Evolutionary conservation across 164 flowering plant genomes (phyloP), one percentile per base, ranked within the genome.

Genomic region (Sextonia rubra): DNA sequence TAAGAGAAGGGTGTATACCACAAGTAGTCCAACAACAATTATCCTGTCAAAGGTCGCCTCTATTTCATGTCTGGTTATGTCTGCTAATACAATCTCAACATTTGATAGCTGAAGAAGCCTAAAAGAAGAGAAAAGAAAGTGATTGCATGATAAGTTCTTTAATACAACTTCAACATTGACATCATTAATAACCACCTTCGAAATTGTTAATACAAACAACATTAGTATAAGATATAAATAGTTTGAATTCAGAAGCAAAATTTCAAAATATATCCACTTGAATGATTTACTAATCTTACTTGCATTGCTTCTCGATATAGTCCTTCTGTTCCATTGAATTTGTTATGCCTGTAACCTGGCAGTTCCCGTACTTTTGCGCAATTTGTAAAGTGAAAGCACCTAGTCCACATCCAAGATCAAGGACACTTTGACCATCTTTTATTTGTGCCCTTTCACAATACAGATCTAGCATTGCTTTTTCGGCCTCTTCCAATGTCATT

Each of bases 361-460:
- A 91, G 65, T 86, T 90, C 20, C 73, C 76, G 74, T 84, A 91
- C 65, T 92, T 94, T 65, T 87, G 85, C 6, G 99, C 99, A 75
- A 94, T 82, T 82, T 87, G 87, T 3, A 94, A 64, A 68, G 87
- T 76, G 25, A 92, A 83, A 12, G 97, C 88, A 29, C 99, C 99
- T 94, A 95, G 91, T n/a, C 97, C 99, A 86, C 99, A 94, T 48
- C 97, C 99, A 78, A 94, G 81, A 81, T 94, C 99, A 77, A 94
- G 97, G 71, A 94, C 87, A 17, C 84, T 84, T 55, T 92, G 97
- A 27, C 97, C 99, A 80, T 92, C 97, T 79, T 89, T 76, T 37
- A 94, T 18, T 69, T 89, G 86, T 68, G 95, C 84, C 76, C 95
- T 89, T 82, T 94, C 90, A 71, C 99, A 92, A 81, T 91, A 94